Evolutionary conservation across 345 rosid genomes (phyloP), one percentile per base, ranked within the genome.

Genomic region (Raphanus raphanistrum): DNA sequence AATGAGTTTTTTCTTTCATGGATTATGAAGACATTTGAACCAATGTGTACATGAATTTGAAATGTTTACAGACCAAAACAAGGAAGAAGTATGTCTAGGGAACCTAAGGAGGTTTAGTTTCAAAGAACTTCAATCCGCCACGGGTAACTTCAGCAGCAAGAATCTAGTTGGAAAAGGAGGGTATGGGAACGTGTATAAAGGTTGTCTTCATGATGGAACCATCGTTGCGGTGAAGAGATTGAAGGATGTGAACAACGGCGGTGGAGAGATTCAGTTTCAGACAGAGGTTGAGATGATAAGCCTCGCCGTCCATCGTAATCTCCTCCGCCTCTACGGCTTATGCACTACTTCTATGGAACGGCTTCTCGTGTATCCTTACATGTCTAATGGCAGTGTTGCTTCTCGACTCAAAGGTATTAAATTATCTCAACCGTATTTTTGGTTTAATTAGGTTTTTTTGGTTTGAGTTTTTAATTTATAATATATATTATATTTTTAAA

Each of bases 331-430:
- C 15, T 85, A 82, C 0, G 94, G 99, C 43, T 95, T 92, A 72
- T 95, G 97, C 72, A 86, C 89, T 84, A 89, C 94, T 61, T 71
- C 90, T 35, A 74, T 85, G 7, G 99, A 95, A 70, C 84, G 92
- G 68, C 90, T 95, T 45, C 76, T 95, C 28, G 96, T 92, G 38
- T 95, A 95, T 82, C 99, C 99, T 27, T 92, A 89, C 86, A 95
- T 92, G 98, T 89, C 99, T 32, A 92, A 95, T 76, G 98, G 99
- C 21, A 95, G 98, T 35, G 98, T 95, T 3, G 93, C 97, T 79
- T 85, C 85, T 63, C 97, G 98, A 73, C 97, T 95, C 71, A 92
- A 85, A 84, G 94, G 98, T 92, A 85, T 66, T 8, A 27, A 38
- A 27, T 25, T 1, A 38, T 58, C 28, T 50, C 61, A 65, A 43